Evolutionary conservation across 495 filamentous ascomycete genomes (phyloP), one percentile per base, ranked within the genome.

Genomic region (Aspergillus biplanus): DNA sequence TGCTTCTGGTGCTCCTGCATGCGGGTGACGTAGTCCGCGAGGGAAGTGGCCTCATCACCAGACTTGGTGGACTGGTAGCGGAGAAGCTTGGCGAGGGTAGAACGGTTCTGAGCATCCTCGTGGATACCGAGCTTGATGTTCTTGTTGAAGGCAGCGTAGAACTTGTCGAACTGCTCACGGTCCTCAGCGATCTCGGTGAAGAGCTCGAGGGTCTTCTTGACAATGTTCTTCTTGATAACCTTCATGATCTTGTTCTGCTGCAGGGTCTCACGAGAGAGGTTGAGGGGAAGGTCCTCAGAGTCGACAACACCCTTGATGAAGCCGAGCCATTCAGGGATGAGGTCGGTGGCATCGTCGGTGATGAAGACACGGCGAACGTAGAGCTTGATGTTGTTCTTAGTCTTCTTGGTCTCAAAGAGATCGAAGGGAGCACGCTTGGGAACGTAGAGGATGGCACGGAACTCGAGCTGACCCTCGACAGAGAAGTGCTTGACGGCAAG

Each of bases 191-290:
- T 98, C 86, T 99, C 95, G 65, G 84, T 84, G 89, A 99, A 99
- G 80, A 99, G 92, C 86, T 99, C 95, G 56, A 99, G 91, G 58
- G 92, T 91, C 93, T 99, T 99, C 92, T 98, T 99, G 85, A 99
- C 93, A 64, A 99, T 95, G 89, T 99, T 99, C 93, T 99, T 99
- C 86, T 92, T 93, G 88, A 99, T 99, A 74, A 99, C 95, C 89
- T 99, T 99, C 95, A 99, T 97, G 85, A 99, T 99, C 92, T 98
- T 98, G 90, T 98, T 98, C 86, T 98, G 96, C 83, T 99, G 95
- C 53, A 99, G 92, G 62, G 96, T 98, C 88, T 99, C 95, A 89
- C 95, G 96, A 78, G 96, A 98, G 81, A 99, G 81, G 87, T 99
- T 99, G 72, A 99, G 88, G 63, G 95, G 95, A 39, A 99, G 90